Percentiles rank a stretch among this genome's conserved stretches.
phyloP scores from a whole-genome alignment of 768 basidiomycete genomes.

The Glaciozyma antarctica region DNA sequence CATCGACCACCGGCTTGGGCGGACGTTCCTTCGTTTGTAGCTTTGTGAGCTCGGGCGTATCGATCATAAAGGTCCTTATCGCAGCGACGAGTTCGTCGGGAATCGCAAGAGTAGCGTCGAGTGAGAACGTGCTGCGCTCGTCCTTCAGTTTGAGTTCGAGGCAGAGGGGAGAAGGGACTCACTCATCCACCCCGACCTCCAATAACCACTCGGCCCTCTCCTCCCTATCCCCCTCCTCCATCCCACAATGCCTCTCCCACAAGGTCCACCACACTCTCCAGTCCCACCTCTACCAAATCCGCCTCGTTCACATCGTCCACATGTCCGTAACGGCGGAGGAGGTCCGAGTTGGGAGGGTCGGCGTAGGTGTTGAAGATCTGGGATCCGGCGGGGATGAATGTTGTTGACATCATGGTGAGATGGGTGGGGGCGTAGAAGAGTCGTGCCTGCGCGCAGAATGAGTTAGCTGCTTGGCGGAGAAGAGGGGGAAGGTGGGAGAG shows the following conservation, averaged over 20 bases:
- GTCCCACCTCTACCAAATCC: conserved; percentile 34
- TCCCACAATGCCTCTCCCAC: conserved; percentile 14
- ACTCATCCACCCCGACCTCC: conserved; percentile 85
- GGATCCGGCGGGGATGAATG: conserved; percentile 60
- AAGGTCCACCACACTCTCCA: conserved; percentile 31
- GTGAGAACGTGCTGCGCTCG: conserved; percentile 48
- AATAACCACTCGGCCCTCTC: conserved; percentile 88
- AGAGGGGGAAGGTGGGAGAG: too few species aligned
- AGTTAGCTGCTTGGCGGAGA: too few species aligned
- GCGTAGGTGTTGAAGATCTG: conserved; percentile 98
- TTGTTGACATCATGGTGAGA: conserved; percentile 73
- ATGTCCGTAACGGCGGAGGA: conserved; percentile 89
- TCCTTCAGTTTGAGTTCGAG: background rate
- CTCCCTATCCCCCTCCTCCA: conserved; percentile 37
- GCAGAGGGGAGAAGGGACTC: background rate
- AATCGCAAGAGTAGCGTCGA: conserved; percentile 47
- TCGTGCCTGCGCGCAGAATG: conserved; percentile 52
- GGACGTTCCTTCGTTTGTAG: conserved; percentile 55
- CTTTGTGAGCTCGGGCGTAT: conserved; percentile 53
- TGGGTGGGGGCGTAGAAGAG: conserved; percentile 65
- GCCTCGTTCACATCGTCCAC: conserved; percentile 52
- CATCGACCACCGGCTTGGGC: conserved; percentile 60
- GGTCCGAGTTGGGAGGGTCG: conserved; percentile 80
- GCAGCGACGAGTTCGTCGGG: conserved; percentile 57
- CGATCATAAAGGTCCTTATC: conserved; percentile 53